Evolutionary conservation across 495 filamentous ascomycete species (phyloP).

Genomic region (Aspergillus sclerotioniger): DNA sequence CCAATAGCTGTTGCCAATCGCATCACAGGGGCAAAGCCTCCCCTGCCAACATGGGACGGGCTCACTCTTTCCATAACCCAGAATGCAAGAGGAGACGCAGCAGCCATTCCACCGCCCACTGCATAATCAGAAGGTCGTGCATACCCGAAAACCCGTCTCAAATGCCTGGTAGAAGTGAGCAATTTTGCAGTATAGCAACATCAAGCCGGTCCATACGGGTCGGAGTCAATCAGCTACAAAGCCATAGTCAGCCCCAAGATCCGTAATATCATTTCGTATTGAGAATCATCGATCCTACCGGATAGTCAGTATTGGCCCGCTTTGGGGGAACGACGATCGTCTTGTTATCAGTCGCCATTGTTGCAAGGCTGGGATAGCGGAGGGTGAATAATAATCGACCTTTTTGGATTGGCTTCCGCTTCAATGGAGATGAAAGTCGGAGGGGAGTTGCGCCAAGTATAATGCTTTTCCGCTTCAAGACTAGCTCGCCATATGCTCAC

Average conservation of each 20-base stretch:
- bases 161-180: conserved; percentile 63
- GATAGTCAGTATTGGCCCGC: conserved; percentile 71
- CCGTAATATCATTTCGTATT: conserved; percentile 8
- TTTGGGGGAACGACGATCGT: conserved; percentile 71
- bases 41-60: conserved; percentile 75
- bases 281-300: conserved; percentile 52
- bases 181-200: conserved; percentile 11
- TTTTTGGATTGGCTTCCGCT: conserved; percentile 11
- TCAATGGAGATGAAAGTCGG: conserved; percentile 24
- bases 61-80: conserved; percentile 75
- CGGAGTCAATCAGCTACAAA: conserved; percentile 88
- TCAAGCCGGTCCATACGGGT: conserved; percentile 68
- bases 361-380: conserved; percentile 19
- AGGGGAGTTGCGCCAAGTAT: conserved; percentile 25
- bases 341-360: conserved; percentile 59
- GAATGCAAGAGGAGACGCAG: conserved; percentile 68
- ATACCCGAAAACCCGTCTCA: conserved; percentile 84
- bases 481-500: conserved; percentile 26
- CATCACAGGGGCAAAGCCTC: conserved; percentile 80
- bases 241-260: conserved; percentile 27
- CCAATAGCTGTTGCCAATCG: conserved; percentile 71
- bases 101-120: conserved; percentile 61
- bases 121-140: conserved; percentile 80
- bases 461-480: conserved; percentile 21
- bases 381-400: conserved; percentile 7